These are phyloP conservation scores for Saturnispora mendoncae DNA, from an alignment of 805 yeast genomes.

Conservation along the genomic window DNA sequence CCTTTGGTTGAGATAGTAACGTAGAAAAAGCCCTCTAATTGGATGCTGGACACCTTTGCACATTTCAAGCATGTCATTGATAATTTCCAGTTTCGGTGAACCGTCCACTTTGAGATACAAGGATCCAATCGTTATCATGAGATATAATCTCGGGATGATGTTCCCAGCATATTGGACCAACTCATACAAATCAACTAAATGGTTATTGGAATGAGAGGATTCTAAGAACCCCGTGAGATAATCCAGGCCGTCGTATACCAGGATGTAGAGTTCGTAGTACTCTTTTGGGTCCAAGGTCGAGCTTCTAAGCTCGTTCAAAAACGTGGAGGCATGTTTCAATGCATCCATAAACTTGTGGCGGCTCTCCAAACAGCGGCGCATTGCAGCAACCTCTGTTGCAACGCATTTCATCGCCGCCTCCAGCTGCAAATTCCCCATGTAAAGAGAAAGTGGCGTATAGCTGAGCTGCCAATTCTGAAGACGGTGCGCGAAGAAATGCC, in stretches of 20 bases:
- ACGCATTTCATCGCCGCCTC: constrained; percentile 44
- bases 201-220: constrained; percentile 59
- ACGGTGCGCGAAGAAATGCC: too few species aligned
- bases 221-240: constrained; percentile 54
- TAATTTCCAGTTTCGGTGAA: constrained; percentile 74
- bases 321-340: constrained; percentile 73
- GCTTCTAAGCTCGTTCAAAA: constrained; percentile 75
- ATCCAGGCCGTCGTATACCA: constrained; percentile 75
- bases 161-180: constrained; percentile 93
- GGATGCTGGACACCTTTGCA: constrained; percentile 96
- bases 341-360: constrained; percentile 76
- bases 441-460: background rate
- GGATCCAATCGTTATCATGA: constrained; percentile 93
- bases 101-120: constrained; percentile 72
- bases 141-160: constrained; percentile 80
- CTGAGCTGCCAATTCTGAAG: background rate
- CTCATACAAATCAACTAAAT: constrained; percentile 84
- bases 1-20: constrained; percentile 83
- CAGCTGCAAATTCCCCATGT: constrained; percentile 16
- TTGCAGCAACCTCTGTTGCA: constrained; percentile 59
- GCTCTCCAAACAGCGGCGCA: constrained; percentile 64
- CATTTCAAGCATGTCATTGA: constrained; percentile 97
- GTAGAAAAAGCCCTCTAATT: constrained; percentile 76
- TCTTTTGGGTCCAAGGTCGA: constrained; percentile 74
- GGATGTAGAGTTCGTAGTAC: constrained; percentile 84